Conservation (phyloP, 1,139 yeast species). For the Pichia sorboxylosa region DNA sequence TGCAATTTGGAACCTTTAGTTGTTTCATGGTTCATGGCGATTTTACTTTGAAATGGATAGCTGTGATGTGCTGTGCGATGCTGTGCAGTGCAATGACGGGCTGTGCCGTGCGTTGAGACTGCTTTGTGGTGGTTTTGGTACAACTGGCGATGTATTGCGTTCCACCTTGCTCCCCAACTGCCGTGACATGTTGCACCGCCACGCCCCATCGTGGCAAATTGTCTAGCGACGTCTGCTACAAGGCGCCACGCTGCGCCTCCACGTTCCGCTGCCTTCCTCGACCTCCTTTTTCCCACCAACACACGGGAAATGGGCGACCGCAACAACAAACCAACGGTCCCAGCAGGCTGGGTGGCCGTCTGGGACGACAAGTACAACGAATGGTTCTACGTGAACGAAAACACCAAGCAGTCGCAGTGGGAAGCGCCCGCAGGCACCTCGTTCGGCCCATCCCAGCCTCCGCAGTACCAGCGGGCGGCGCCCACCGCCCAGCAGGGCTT, state of each 20-base stretch:
- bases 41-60: no score
- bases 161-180: no score
- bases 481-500: conserved; percentile 9
- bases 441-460: conserved; percentile 23
- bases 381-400: conserved; percentile 64
- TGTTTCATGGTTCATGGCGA: no score
- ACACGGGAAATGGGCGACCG: conserved; percentile 18
- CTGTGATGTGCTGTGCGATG: no score
- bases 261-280: background rate
- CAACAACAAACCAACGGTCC: conserved; percentile 18
- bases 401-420: conserved; percentile 81
- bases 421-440: conserved; percentile 62
- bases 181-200: background rate
- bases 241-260: background rate
- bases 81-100: no score
- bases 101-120: no score
- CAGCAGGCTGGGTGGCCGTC: conserved; percentile 73
- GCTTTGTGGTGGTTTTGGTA: no score
- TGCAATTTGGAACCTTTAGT: no score
- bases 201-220: no score
- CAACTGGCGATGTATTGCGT: no score
- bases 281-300: background rate
- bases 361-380: conserved; percentile 59
- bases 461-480: conserved; percentile 11
- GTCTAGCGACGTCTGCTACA: no score